phyloP scores from a whole-genome alignment of 1,139 yeast species.

The Blastobotrys raffinosifermentans region DNA sequence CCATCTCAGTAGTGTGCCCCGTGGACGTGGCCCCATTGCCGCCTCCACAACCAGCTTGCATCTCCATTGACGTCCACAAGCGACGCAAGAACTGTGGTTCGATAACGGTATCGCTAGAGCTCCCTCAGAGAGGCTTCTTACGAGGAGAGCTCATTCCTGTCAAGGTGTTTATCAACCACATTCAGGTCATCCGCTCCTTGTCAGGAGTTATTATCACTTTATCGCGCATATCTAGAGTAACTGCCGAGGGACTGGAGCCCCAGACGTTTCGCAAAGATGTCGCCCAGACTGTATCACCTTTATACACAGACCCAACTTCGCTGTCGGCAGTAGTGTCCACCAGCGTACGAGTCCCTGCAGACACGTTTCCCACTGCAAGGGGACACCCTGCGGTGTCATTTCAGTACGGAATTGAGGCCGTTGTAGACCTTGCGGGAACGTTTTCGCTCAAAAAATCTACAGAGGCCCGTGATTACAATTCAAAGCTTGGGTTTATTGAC shows the following conservation, averaged over 20 bases:
- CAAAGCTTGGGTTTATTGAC: conserved; percentile 47
- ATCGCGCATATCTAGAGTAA: conserved; percentile 73
- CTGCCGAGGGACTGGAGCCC: conserved; percentile 44
- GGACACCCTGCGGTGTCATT: conserved; percentile 72
- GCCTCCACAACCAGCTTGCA: conserved; percentile 59
- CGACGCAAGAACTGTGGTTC: conserved; percentile 28
- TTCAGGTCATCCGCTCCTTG: conserved; percentile 63
- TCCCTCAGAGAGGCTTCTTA: conserved; percentile 65
- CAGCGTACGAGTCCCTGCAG: conserved; percentile 69
- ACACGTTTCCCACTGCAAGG: conserved; percentile 77
- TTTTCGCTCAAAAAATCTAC: conserved; percentile 31
- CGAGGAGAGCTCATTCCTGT: conserved; percentile 77
- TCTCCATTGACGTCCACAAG: conserved; percentile 48
- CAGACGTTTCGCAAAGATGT: conserved; percentile 84
- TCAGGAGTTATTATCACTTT: conserved; percentile 75
- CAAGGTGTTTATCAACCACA: conserved; percentile 58
- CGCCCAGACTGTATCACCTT: conserved; percentile 69
- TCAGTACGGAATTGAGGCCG: conserved; percentile 78
- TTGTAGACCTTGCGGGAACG: conserved; percentile 59
- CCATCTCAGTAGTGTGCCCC: conserved; percentile 61
- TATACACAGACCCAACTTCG: conserved; percentile 68
- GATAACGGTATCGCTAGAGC: conserved; percentile 43
- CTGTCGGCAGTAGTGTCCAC: conserved; percentile 55
- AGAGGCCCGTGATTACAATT: conserved; percentile 5
- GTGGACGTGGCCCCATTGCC: conserved; percentile 65